These are phyloP conservation scores for Exophiala mesophila DNA, from an alignment of 2,329 filamentous ascomycete species.

Conservation along the genomic window DNA sequence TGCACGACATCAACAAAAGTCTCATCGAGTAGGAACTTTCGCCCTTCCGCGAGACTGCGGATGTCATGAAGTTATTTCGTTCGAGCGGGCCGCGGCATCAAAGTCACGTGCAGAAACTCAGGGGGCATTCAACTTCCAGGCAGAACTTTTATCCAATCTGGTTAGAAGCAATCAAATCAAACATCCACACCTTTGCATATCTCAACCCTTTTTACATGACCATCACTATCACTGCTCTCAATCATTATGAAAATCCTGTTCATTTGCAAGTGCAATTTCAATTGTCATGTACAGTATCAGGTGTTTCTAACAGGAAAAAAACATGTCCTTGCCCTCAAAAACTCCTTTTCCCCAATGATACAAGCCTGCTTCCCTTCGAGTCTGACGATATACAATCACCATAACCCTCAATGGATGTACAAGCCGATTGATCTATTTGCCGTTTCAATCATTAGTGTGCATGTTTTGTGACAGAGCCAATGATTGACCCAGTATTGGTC, in stretches of 20 bases:
- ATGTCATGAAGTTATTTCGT: too few species aligned
- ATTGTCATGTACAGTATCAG: conserved; percentile 22
- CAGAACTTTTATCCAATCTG: too few species aligned
- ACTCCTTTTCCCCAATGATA: conserved; percentile 13
- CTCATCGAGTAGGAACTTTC: too few species aligned
- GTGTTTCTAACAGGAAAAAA: conserved; percentile 23
- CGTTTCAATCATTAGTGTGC: conserved; percentile 26
- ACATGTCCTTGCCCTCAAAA: conserved; percentile 3
- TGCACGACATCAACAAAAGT: neutral
- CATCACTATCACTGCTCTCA: too few species aligned
- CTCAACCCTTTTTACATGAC: too few species aligned
- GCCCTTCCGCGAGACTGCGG: too few species aligned
- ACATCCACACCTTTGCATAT: too few species aligned
- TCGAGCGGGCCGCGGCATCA: too few species aligned
- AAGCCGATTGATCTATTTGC: conserved; percentile 24
- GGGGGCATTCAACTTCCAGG: too few species aligned
- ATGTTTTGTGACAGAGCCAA: conserved; percentile 1
- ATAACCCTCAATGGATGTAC: conserved; percentile 5
- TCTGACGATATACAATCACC: neutral
- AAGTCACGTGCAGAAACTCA: too few species aligned
- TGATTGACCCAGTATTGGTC: conserved; percentile 5
- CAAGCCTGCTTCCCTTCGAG: neutral
- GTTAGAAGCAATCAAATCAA: too few species aligned
- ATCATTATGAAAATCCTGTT: too few species aligned
- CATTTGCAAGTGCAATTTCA: conserved; percentile 12